Evolutionary conservation across 106 monocot species (phyloP), one percentile per base, ranked within the genome.

Genomic region (Triglochin maritima): DNA sequence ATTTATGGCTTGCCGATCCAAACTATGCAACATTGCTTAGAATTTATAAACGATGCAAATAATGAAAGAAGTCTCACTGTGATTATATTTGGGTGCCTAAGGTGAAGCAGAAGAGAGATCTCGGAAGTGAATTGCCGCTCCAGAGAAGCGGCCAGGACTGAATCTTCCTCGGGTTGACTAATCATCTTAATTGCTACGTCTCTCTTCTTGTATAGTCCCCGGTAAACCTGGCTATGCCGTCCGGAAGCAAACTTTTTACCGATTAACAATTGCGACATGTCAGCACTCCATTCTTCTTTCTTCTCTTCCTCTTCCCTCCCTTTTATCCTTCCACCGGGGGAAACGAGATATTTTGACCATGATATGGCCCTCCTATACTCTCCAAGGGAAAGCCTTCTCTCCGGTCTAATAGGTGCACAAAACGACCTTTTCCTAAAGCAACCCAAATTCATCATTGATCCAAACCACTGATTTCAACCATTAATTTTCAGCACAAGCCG

Each of bases 121-220:
- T 98, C 96, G 9, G 84, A 87, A 48, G 70, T 79, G 78, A 98
- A 98, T 74, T 98, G 96, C 64, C 62, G 69, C 62, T 98, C 96
- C 3, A 98, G 67, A 41, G 61, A 60, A 17, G 64, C 59, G 4
- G 91, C 91, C 48, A 95, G 50, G 12, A 54, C 49, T 0, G 64
- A 72, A 61, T 95, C 90, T 72, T 95, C 95, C 83, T 95, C 87
- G 0, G 95, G 95, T 47, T 95, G 88, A 62, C 91, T 98, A 29
- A 91, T 81, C 62, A 98, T 63, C 80, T 98, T 98, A 49, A 98
- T 80, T 47, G 96, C 96, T 57, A 88, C 96, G 58, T 98, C 81
- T 53, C 50, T 83, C 67, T 82, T 71, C 71, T 80, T 78, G 72
- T 98, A 98, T n/a, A 80, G 72, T 17, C 91, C 96, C 67, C 82